These are phyloP conservation scores for Fusarium multiceps DNA, from an alignment of 2,329 filamentous ascomycete species.

Conservation along the genomic window DNA sequence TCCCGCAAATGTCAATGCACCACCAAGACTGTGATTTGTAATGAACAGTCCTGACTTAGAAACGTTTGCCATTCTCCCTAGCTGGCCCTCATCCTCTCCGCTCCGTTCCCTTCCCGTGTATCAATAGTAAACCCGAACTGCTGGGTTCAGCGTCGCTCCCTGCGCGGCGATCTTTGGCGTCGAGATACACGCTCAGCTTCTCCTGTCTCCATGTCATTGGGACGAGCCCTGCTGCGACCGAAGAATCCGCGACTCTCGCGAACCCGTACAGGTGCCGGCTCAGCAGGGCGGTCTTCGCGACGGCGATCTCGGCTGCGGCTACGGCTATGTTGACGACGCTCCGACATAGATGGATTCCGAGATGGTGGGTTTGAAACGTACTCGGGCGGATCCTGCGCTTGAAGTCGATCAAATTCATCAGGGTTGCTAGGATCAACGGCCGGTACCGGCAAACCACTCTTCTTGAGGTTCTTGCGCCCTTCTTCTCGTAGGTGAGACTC, in stretches of 20 bases:
- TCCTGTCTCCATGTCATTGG: conserved; percentile 49
- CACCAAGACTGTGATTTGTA: neutral
- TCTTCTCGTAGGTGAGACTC: conserved; percentile 76
- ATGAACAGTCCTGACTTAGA: conserved; percentile 36
- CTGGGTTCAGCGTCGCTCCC: conserved; percentile 36
- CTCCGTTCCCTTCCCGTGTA: neutral
- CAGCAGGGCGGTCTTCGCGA: conserved; percentile 32
- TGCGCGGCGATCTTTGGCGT: conserved; percentile 37
- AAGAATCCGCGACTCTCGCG: conserved; percentile 46
- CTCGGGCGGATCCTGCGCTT: conserved; percentile 44
- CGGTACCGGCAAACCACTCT: conserved; percentile 60
- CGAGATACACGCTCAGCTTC: conserved; percentile 26
- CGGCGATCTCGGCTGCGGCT: conserved; percentile 28
- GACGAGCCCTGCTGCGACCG: conserved; percentile 46
- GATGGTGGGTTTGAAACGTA: conserved; percentile 46
- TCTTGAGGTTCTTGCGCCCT: conserved; percentile 67
- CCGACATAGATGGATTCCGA: conserved; percentile 40
- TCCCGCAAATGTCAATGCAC: conserved; percentile 2
- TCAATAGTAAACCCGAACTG: conserved; percentile 27
- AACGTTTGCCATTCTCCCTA: conserved; percentile 24
- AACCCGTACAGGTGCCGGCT: conserved; percentile 47
- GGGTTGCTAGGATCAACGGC: conserved; percentile 64
- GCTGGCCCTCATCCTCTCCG: neutral
- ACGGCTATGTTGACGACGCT: conserved; percentile 33
- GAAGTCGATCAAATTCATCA: conserved; percentile 60